Percentiles rank a stretch among this genome's conserved stretches.
Evolutionary conservation across 1,284 basidiomycete genomes (phyloP).

Genomic region (Ustilago vetiveriae): DNA sequence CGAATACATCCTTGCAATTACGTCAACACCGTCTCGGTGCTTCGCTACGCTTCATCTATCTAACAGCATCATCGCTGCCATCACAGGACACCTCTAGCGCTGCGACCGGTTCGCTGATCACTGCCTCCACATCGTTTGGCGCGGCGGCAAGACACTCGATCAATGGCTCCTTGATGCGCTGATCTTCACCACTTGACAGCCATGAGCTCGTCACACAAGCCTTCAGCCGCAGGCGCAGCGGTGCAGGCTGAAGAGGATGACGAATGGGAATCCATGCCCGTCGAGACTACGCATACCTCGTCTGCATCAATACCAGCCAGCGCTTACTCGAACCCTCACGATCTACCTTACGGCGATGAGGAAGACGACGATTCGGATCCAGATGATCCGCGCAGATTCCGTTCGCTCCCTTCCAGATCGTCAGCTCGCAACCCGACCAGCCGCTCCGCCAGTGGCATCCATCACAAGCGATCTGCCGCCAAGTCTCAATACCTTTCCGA

Average conservation of each 20-base stretch:
- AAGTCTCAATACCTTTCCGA: conserved; percentile 24
- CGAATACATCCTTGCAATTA: too few species aligned
- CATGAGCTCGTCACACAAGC: conserved; percentile 32
- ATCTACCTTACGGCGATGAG: conserved; percentile 41
- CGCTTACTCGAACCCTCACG: conserved; percentile 33
- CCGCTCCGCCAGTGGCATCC: conserved; percentile 12
- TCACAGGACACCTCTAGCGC: background rate
- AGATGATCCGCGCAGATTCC: conserved; percentile 41
- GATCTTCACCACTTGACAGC: conserved; percentile 1
- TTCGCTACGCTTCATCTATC: too few species aligned
- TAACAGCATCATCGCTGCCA: background rate
- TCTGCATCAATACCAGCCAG: conserved; percentile 15
- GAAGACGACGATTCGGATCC: conserved; percentile 45
- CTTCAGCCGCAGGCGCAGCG: background rate
- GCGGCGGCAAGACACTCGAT: background rate
- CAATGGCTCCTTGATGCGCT: conserved; percentile 13
- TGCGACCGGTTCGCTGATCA: background rate
- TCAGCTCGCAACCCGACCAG: conserved; percentile 10
- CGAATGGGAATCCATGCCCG: conserved; percentile 60
- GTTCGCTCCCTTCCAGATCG: conserved; percentile 30
- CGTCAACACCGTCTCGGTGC: too few species aligned
- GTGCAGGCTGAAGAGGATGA: conserved; percentile 44
- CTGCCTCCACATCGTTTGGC: conserved; percentile 3
- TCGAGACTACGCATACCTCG: conserved; percentile 9
- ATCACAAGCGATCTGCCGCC: conserved; percentile 22